phyloP scores from a whole-genome alignment of 352 stramenopile genomes.

The Lagenidium giganteum region DNA sequence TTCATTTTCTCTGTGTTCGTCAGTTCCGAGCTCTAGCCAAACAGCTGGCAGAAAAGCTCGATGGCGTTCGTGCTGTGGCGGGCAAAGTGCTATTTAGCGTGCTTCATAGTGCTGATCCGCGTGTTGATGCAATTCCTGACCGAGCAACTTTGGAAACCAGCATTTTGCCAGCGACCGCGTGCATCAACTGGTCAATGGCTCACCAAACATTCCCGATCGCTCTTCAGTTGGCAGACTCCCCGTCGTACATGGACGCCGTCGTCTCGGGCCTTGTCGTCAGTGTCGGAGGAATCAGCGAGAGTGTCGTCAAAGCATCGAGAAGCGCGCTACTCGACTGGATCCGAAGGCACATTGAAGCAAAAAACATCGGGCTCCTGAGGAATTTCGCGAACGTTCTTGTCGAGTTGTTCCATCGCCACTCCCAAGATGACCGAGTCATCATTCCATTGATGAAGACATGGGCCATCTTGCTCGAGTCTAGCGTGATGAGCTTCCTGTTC shows the following conservation, averaged over 20 bases:
- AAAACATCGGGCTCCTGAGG: conserved; percentile 60
- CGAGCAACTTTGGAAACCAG: conserved; percentile 61
- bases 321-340: conserved; percentile 58
- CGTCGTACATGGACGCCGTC: conserved; percentile 82
- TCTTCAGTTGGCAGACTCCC: conserved; percentile 78
- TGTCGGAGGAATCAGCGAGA: conserved; percentile 94
- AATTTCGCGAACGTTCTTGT: conserved; percentile 71
- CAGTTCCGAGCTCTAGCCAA: conserved; percentile 88
- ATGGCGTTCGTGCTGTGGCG: conserved; percentile 87
- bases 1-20: too few relatives aligned
- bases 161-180: conserved; percentile 47
- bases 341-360: conserved; percentile 32
- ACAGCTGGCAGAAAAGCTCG: conserved; percentile 96
- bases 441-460: conserved; percentile 87
- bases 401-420: conserved; percentile 48
- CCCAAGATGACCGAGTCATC: conserved; percentile 74
- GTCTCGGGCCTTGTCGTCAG: conserved; percentile 90
- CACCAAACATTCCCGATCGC: conserved; percentile 91
- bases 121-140: conserved; percentile 73
- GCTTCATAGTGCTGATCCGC: conserved; percentile 59
- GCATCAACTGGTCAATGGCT: conserved; percentile 77
- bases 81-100: conserved; percentile 87
- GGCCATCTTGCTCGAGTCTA: conserved; percentile 61
- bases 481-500: conserved; percentile 57
- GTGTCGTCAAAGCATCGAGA: conserved; percentile 84